Evolutionary conservation across 2,329 filamentous ascomycete genomes (phyloP), one percentile per base, ranked within the genome.

Genomic region (Pseudocercospora pini-densiflorae): DNA sequence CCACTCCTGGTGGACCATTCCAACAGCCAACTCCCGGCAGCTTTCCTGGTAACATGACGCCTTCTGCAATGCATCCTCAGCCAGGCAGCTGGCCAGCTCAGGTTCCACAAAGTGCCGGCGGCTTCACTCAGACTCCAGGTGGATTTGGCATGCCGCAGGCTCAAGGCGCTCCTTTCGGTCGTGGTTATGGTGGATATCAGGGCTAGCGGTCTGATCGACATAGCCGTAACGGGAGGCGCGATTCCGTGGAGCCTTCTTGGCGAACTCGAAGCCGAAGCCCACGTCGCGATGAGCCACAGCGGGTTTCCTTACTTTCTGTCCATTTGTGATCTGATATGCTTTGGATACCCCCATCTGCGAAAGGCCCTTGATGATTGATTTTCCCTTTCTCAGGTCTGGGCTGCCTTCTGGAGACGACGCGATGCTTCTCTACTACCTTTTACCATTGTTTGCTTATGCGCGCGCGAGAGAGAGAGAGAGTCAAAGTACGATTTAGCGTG

Each of bases 101-200:
- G 69, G 54, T 70, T 76, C 84, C 85, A 43, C 84, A 82, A 72
- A 95, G 90, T 77, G 91, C 92, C 73, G 92, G 92, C 74, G 92
- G 92, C 68, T 97, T 93, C 77, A 92, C 85, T 69, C 85, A 85
- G 69, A 80, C 82, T 63, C 83, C 84, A 68, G 73, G 71, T 72
- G 79, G 80, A 69, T 77, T 72, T 61, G 83, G 84, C 75, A 87
- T 86, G 75, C 83, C 84, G 63, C 81, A 79, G 67, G 83, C 81
- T 66, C 70, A 64, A 23, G 68, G 65, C 23, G 47, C 71, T 61
- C 74, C 71, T 67, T 82, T 81, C 73, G 84, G 82, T 71, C 81
- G 82, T 71, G 87, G 86, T 76, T 88, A 87, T 75, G 84, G 85
- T 72, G 86, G 84, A 72, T 89, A 88, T 79, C 86, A 88, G 78